Evolutionary conservation across 306 rosid genomes (phyloP).

Genomic region (Trifolium fragiferum): DNA sequence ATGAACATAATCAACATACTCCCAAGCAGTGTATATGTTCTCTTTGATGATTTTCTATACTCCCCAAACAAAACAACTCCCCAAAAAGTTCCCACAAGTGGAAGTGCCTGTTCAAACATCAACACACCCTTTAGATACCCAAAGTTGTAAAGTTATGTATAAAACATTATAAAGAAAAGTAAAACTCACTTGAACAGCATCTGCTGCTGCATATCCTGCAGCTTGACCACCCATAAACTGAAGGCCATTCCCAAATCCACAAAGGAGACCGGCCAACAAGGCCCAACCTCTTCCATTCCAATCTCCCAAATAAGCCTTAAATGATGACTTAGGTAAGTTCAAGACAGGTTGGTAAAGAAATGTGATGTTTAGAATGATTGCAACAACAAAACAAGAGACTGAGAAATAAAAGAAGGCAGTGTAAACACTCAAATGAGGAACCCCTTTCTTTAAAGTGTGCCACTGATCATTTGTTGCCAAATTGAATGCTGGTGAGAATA

Average conservation of each 20-base stretch:
- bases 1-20: constrained; percentile 81
- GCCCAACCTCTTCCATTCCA: constrained; percentile 98
- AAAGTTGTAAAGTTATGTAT: too few species aligned
- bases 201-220: constrained; percentile 99
- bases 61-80: constrained; percentile 79
- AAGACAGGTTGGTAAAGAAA: constrained; percentile 80
- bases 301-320: constrained; percentile 76
- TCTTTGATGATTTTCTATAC: constrained; percentile 77
- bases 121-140: constrained; percentile 17
- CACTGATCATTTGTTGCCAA: constrained; percentile 97
- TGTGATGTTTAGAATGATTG: constrained; percentile 65
- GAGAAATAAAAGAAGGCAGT: constrained; percentile 87
- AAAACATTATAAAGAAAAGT: too few species aligned
- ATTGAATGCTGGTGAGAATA: constrained; percentile 92
- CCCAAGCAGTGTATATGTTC: constrained; percentile 64
- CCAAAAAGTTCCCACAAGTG: constrained; percentile 94
- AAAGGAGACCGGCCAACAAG: constrained; percentile 83
- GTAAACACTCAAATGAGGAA: constrained; percentile 77
- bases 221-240: constrained; percentile 98
- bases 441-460: constrained; percentile 69
- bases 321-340: constrained; percentile 70
- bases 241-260: constrained; percentile 95
- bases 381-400: constrained; percentile 71
- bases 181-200: constrained; percentile 83
- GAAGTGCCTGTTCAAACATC: constrained; percentile 69